These are phyloP conservation scores for Inga laurina DNA, from an alignment of 306 rosid species.

Conservation along the genomic window DNA sequence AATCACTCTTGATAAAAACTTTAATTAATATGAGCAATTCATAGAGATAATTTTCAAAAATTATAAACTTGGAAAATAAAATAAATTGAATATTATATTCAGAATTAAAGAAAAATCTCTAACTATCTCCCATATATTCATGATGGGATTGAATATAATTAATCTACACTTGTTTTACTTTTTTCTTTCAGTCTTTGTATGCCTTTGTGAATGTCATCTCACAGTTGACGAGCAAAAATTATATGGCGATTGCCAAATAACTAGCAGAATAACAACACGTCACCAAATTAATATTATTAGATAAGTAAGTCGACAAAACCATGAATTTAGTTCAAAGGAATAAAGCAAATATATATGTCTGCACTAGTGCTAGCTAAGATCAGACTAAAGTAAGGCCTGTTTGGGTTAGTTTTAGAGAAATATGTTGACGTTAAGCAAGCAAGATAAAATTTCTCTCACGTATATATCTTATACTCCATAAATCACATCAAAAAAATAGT, in stretches of 20 bases:
- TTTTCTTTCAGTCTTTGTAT: neutral
- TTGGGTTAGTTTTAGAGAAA: too few relatives aligned
- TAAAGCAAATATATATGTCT: neutral
- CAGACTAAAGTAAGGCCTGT: neutral
- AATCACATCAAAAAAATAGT: too few relatives aligned
- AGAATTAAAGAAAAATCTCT: too few relatives aligned
- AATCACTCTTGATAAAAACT: too few relatives aligned
- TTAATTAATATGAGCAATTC: too few relatives aligned
- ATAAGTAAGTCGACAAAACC: neutral
- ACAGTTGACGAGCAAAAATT: slow-evolving; percentile 26
- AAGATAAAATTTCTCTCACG: too few relatives aligned
- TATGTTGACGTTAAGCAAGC: too few relatives aligned
- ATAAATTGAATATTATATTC: too few relatives aligned
- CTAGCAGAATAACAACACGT: neutral
- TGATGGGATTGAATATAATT: neutral
- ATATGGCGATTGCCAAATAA: neutral
- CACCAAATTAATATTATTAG: neutral
- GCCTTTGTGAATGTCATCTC: neutral
- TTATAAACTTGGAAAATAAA: too few relatives aligned
- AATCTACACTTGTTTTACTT: neutral
- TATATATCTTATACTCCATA: too few relatives aligned
- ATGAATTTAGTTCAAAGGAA: slow-evolving; percentile 14
- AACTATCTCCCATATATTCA: neutral
- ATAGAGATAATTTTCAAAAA: too few relatives aligned
- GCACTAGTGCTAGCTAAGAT: neutral